Evolutionary conservation across 2,329 filamentous ascomycete species (phyloP).

Genomic region (Cadophora sp.): DNA sequence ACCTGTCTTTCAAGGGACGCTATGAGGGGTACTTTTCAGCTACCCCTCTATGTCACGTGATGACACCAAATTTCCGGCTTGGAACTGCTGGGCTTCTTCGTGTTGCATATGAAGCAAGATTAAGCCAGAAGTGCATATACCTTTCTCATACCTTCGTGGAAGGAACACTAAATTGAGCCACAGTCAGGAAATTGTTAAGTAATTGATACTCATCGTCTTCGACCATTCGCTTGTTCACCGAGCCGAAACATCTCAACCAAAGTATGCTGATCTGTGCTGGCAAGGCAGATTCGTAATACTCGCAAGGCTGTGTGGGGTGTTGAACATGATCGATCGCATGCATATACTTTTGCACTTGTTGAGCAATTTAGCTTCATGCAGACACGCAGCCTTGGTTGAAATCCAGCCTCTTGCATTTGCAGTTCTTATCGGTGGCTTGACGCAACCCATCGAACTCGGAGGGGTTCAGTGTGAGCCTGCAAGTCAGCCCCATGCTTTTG

Average conservation of each 20-base stretch:
- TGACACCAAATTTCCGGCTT: background rate
- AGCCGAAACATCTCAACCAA: background rate
- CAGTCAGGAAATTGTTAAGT: background rate
- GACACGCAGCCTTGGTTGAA: background rate
- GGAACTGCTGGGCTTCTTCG: background rate
- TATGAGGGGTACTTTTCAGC: background rate
- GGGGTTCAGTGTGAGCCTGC: constrained; percentile 6
- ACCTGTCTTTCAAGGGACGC: background rate
- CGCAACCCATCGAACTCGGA: constrained; percentile 1
- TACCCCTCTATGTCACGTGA: background rate
- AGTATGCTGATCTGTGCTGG: background rate
- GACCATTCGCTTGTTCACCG: background rate
- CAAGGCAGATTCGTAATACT: constrained; percentile 7
- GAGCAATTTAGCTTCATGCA: constrained; percentile 6
- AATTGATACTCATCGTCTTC: background rate
- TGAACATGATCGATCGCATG: background rate
- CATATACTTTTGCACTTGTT: constrained; percentile 9
- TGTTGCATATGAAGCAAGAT: background rate
- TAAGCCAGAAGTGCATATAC: too few species aligned
- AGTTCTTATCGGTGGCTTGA: constrained; percentile 5
- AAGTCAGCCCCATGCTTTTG: background rate
- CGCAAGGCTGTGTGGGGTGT: background rate
- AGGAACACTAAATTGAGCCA: background rate
- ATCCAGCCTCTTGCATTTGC: background rate
- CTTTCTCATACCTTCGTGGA: too few species aligned